Percentiles rank a stretch among this genome's conserved stretches.
These are phyloP conservation scores for Eryngium alpinum DNA, from an alignment of 140 eudicot species.

Conservation along the genomic window DNA sequence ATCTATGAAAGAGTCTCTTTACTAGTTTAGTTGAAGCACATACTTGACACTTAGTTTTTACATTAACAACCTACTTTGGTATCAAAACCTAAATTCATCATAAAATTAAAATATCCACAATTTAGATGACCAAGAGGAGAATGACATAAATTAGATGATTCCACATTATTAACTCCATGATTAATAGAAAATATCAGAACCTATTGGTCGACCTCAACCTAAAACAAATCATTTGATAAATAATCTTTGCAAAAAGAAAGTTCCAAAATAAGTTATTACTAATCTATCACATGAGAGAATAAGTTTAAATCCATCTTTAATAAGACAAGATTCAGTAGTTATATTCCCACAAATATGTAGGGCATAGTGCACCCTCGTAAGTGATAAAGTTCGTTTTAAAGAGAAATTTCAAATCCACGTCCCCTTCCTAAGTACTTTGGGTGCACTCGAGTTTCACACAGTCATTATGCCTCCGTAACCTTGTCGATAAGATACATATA, in stretches of 20 bases:
- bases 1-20: no score
- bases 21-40: no score
- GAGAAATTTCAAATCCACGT: not conserved
- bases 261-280: not conserved
- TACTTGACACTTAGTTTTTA: no score
- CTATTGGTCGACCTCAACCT: not conserved
- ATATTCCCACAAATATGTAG: constrained; percentile 3
- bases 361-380: not conserved
- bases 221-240: not conserved
- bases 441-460: not conserved
- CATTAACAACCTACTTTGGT: not conserved
- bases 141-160: no score
- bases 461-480: not conserved
- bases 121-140: constrained; percentile 3
- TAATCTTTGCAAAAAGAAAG: constrained; percentile 2
- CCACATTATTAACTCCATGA: no score
- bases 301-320: constrained; percentile 1
- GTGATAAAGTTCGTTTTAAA: not conserved
- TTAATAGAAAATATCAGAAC: no score
- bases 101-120: not conserved
- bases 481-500: not conserved
- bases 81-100: no score
- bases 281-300: not conserved
- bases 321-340: not conserved
- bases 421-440: not conserved